Evolutionary conservation across 2,329 filamentous ascomycete species (phyloP).

Genomic region (Neofusicoccum umdonicola): DNA sequence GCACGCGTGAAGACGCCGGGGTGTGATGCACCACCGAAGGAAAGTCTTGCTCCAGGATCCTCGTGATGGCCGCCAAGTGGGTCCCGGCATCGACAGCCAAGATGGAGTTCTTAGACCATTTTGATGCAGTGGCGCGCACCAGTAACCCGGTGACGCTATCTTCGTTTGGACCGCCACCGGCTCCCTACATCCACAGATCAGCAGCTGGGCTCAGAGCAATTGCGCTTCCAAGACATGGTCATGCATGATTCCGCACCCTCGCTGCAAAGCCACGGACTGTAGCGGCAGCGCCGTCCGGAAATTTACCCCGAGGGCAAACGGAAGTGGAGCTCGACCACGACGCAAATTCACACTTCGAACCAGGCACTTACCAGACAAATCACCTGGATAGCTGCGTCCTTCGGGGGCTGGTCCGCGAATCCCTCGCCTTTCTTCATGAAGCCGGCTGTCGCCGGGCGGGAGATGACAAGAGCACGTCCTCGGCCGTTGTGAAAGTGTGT

Average conservation of each 20-base stretch:
- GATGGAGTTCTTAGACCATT: slow-evolving; percentile 79
- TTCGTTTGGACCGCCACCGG: slow-evolving; percentile 86
- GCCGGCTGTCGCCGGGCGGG: slow-evolving; percentile 20
- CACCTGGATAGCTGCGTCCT: slow-evolving; percentile 46
- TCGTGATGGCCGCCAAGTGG: slow-evolving; percentile 80
- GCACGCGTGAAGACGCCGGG: not conserved
- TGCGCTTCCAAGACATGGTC: not conserved
- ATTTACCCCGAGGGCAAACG: not conserved
- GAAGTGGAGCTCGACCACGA: not conserved
- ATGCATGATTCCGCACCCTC: slow-evolving; percentile 4
- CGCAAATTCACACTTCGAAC: not conserved
- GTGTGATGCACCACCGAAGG: slow-evolving; percentile 37
- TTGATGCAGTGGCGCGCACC: slow-evolving; percentile 73
- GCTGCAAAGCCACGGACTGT: not conserved
- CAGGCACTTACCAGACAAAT: slow-evolving; percentile 45
- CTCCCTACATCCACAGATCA: slow-evolving; percentile 58
- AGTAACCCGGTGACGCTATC: slow-evolving; percentile 87
- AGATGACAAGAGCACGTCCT: slow-evolving; percentile 2
- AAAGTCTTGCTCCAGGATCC: slow-evolving; percentile 64
- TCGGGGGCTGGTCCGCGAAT: slow-evolving; percentile 30
- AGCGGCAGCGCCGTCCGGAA: not conserved
- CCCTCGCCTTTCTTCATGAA: slow-evolving; percentile 44
- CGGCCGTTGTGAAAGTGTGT: not conserved
- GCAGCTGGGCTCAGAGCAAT: slow-evolving; percentile 11
- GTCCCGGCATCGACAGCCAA: slow-evolving; percentile 93